Evolutionary conservation across 148 eudicot species (phyloP).

Genomic region (Chenopodium suecicum): DNA sequence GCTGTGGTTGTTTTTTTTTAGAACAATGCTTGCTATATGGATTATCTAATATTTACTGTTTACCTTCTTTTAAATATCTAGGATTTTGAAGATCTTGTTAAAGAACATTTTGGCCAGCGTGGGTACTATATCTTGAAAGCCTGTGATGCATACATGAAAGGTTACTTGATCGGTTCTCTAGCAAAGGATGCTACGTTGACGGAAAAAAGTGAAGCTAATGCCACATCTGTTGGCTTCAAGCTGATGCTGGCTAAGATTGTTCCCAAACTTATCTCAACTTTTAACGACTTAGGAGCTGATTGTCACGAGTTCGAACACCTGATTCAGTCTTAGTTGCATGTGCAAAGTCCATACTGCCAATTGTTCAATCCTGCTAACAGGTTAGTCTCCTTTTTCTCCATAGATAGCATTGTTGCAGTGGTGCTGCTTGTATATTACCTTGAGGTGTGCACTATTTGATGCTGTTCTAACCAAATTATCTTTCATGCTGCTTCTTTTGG

Average conservation of each 20-base stretch:
- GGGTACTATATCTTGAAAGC: constrained; percentile 89
- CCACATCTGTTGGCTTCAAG: constrained; percentile 96
- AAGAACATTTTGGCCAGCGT: constrained; percentile 70
- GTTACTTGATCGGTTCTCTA: constrained; percentile 77
- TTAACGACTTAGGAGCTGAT: constrained; percentile 67
- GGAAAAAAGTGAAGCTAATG: constrained; percentile 50
- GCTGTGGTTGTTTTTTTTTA: neutral
- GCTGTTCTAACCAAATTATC: neutral
- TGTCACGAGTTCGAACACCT: constrained; percentile 74
- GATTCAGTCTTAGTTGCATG: constrained; percentile 35
- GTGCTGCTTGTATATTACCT: neutral
- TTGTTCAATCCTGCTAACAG: constrained; percentile 16
- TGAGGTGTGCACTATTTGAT: neutral
- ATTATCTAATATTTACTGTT: constrained; percentile 5
- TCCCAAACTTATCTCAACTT: constrained; percentile 63
- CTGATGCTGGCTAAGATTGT: constrained; percentile 85
- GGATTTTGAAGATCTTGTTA: constrained; percentile 83
- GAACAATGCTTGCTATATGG: neutral
- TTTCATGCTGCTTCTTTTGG: constrained; percentile 6
- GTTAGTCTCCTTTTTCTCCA: constrained; percentile 6
- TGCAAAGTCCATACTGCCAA: neutral
- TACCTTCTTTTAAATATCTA: constrained; percentile 29
- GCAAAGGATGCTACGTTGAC: constrained; percentile 74
- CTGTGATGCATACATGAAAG: constrained; percentile 94
- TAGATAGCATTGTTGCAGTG: neutral